These are phyloP conservation scores for Typha latifolia DNA, from an alignment of 176 grass and related monocot species.

Conservation along the genomic window DNA sequence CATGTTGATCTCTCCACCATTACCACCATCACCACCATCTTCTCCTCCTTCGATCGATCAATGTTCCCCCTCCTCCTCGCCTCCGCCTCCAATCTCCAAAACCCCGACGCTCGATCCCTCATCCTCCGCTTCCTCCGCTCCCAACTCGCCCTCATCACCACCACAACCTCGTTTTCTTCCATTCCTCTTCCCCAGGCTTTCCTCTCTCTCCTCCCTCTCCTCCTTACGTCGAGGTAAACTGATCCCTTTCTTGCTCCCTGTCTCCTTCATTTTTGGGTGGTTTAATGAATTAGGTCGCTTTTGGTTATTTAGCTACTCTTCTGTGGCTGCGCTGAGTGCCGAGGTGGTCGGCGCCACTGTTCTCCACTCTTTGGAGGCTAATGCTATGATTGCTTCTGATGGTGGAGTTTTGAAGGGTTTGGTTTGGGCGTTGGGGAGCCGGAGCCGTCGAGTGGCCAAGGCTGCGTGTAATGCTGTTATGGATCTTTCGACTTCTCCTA, in stretches of 20 bases:
- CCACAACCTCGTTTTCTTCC: slow-evolving; percentile 4
- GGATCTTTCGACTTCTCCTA: slow-evolving; percentile 35
- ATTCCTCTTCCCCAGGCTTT: neutral
- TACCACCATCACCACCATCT: neutral
- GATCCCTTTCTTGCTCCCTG: neutral
- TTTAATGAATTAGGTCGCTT: neutral
- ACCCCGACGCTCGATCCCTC: neutral
- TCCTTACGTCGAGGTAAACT: slow-evolving; percentile 6
- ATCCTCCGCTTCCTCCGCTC: slow-evolving; percentile 8
- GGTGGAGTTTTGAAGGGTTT: slow-evolving; percentile 22
- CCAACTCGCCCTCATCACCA: neutral
- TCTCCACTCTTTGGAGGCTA: slow-evolving; percentile 37
- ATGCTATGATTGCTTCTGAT: slow-evolving; percentile 33
- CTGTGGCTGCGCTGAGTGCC: slow-evolving; percentile 39
- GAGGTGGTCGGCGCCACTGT: slow-evolving; percentile 41
- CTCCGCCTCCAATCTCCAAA: neutral
- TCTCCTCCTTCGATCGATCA: neutral
- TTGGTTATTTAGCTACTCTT: slow-evolving; percentile 20
- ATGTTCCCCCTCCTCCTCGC: neutral
- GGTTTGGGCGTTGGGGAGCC: slow-evolving; percentile 24
- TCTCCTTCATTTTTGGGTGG: neutral
- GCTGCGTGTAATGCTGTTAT: slow-evolving; percentile 15
- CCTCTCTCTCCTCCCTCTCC: slow-evolving; percentile 13
- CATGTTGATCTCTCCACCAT: neutral
- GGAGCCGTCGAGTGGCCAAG: slow-evolving; percentile 18